Conservation (phyloP, 1,284 basidiomycete genomes). For the Tilletiopsis washingtonensis region DNA sequence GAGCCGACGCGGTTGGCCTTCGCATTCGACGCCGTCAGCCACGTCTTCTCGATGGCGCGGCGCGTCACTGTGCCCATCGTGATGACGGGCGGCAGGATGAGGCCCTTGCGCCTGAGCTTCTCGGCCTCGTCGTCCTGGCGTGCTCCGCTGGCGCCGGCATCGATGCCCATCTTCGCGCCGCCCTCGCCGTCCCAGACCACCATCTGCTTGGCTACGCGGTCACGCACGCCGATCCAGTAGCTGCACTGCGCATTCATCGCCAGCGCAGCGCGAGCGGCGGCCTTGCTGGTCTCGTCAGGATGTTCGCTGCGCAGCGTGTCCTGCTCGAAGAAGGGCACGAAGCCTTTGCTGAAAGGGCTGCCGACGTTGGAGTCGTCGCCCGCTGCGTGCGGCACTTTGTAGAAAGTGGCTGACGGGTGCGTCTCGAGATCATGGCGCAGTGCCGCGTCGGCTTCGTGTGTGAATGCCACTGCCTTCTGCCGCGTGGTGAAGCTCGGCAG, state of each 20-base stretch:
- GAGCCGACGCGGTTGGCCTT: slow-evolving; percentile 95
- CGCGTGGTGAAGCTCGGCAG: slow-evolving; percentile 14
- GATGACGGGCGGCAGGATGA: slow-evolving; percentile 92
- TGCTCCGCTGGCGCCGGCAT: slow-evolving; percentile 21
- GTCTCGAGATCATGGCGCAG: slow-evolving; percentile 6
- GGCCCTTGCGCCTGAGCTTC: slow-evolving; percentile 61
- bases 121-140: slow-evolving; percentile 9
- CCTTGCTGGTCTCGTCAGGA: slow-evolving; percentile 52
- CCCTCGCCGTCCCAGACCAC: slow-evolving; percentile 69
- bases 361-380: slow-evolving; percentile 91
- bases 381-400: slow-evolving; percentile 91
- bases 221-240: slow-evolving; percentile 93
- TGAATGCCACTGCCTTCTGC: slow-evolving; percentile 24
- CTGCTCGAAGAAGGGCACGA: slow-evolving; percentile 78
- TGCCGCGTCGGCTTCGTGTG: slow-evolving; percentile 20
- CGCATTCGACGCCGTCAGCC: slow-evolving; percentile 96
- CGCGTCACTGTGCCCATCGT: slow-evolving; percentile 98
- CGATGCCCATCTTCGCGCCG: slow-evolving; percentile 49
- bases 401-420: slow-evolving; percentile 53
- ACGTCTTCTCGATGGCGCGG: slow-evolving; percentile 93
- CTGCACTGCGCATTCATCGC: slow-evolving; percentile 91
- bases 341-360: slow-evolving; percentile 79
- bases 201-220: slow-evolving; percentile 86
- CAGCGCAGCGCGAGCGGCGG: slow-evolving; percentile 72
- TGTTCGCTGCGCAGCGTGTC: slow-evolving; percentile 53